phyloP scores from a whole-genome alignment of 306 rosid genomes.

The Quillaja saponaria region DNA sequence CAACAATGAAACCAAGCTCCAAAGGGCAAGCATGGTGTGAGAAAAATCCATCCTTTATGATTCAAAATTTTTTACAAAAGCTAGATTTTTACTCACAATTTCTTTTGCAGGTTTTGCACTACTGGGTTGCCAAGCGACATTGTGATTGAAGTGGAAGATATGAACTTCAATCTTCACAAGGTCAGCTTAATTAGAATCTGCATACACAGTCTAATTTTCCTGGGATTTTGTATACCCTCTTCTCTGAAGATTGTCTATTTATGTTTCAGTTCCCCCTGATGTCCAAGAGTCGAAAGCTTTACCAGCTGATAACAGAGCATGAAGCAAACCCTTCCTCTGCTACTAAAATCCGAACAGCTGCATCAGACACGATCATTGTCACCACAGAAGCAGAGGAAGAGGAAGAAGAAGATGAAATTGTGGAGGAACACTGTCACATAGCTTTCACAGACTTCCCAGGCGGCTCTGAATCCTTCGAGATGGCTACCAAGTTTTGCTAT shows the following conservation, averaged over 20 bases:
- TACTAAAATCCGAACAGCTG: slow-evolving; percentile 1
- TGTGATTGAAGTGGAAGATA: slow-evolving; percentile 79
- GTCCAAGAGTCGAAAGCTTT: slow-evolving; percentile 80
- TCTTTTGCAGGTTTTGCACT: slow-evolving; percentile 74
- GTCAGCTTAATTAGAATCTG: slow-evolving; percentile 37
- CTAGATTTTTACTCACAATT: not conserved
- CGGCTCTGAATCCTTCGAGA: slow-evolving; percentile 79
- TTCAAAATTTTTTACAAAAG: no score
- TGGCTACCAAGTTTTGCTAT: slow-evolving; percentile 91
- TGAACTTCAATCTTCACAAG: slow-evolving; percentile 96
- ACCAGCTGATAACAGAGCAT: slow-evolving; percentile 65
- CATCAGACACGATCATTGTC: slow-evolving; percentile 4
- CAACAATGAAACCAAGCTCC: slow-evolving; percentile 58
- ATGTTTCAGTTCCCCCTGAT: slow-evolving; percentile 82
- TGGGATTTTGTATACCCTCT: slow-evolving; percentile 18
- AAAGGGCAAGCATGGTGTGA: slow-evolving; percentile 99
- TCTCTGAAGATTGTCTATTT: slow-evolving; percentile 9
- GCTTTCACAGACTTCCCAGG: slow-evolving; percentile 73
- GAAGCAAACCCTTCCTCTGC: slow-evolving; percentile 52
- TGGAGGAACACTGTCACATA: slow-evolving; percentile 69
- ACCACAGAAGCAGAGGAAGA: slow-evolving; percentile 16
- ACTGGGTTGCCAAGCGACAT: slow-evolving; percentile 97
- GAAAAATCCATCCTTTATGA: not conserved
- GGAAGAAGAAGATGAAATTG: slow-evolving; percentile 62
- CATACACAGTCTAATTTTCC: not conserved